These are phyloP conservation scores for Puccinia hordei DNA, from an alignment of 1,284 basidiomycete species.

Conservation along the genomic window DNA sequence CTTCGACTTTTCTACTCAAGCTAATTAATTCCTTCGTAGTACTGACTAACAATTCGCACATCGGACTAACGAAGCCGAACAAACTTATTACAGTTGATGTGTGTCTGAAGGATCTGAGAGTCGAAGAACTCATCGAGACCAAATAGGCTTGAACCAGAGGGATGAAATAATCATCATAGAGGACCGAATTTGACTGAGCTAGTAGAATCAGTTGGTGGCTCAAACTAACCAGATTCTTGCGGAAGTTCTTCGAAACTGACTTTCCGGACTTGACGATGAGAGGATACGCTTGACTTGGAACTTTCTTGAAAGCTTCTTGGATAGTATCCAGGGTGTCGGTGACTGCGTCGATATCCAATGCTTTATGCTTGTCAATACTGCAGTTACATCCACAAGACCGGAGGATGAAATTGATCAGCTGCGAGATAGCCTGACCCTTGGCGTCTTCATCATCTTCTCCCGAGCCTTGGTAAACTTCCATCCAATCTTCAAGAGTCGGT, in stretches of 20 bases:
- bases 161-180: slow-evolving; percentile 77
- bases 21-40: slow-evolving; percentile 83
- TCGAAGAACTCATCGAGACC: slow-evolving; percentile 87
- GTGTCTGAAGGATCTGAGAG: slow-evolving; percentile 91
- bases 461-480: slow-evolving; percentile 30
- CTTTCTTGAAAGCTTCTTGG: slow-evolving; percentile 79
- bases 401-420: slow-evolving; percentile 41
- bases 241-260: slow-evolving; percentile 78
- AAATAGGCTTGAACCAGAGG: slow-evolving; percentile 86
- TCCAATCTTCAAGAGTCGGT: slow-evolving; percentile 49
- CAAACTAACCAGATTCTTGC: slow-evolving; percentile 77
- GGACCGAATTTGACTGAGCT: slow-evolving; percentile 69
- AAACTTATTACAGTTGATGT: slow-evolving; percentile 89
- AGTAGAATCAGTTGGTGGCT: slow-evolving; percentile 75
- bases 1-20: slow-evolving; percentile 79
- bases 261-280: slow-evolving; percentile 75
- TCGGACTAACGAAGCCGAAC: slow-evolving; percentile 74
- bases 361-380: slow-evolving; percentile 74
- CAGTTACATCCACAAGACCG: slow-evolving; percentile 77
- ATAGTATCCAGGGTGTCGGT: slow-evolving; percentile 80
- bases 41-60: slow-evolving; percentile 78
- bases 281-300: slow-evolving; percentile 81
- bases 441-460: slow-evolving; percentile 25
- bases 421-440: slow-evolving; percentile 24
- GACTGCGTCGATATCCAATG: slow-evolving; percentile 79